phyloP scores from a whole-genome alignment of 2,329 filamentous ascomycete species.

The Diplodia mutila region DNA sequence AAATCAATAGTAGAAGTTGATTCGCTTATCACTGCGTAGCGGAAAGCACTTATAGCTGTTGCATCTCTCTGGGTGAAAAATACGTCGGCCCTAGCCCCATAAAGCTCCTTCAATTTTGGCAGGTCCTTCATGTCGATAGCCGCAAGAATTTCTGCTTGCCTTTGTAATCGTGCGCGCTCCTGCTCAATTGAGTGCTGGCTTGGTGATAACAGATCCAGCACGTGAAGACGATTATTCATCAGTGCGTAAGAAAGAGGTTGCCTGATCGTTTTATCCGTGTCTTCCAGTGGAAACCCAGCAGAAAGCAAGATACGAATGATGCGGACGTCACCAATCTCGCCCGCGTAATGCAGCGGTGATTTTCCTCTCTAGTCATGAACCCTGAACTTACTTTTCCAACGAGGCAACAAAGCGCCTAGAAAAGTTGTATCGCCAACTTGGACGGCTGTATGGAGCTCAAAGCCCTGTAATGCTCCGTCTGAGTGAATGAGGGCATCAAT shows the following conservation, averaged over 20 bases:
- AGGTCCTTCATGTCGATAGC: neutral
- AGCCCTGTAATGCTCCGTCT: neutral
- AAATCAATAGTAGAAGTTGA: neutral
- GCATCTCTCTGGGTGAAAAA: neutral
- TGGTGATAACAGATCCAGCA: neutral
- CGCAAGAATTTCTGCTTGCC: neutral
- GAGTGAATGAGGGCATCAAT: neutral
- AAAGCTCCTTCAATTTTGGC: neutral
- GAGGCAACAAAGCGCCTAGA: neutral
- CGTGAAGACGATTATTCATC: neutral
- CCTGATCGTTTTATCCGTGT: fast-evolving
- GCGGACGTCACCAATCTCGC: neutral
- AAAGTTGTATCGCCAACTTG: neutral
- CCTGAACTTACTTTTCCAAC: neutral
- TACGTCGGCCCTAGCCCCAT: neutral
- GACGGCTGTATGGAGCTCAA: neutral
- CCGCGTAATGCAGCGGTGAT: neutral
- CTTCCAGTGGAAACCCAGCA: neutral
- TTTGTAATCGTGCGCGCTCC: neutral
- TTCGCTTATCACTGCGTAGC: neutral
- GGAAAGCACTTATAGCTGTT: neutral
- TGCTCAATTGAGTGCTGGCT: neutral
- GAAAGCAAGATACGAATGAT: neutral
- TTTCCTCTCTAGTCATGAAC: neutral
- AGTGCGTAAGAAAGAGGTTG: neutral